Base-by-base conservation (phyloP, 441 rosid species). In the Omphalea diandra region DNA sequence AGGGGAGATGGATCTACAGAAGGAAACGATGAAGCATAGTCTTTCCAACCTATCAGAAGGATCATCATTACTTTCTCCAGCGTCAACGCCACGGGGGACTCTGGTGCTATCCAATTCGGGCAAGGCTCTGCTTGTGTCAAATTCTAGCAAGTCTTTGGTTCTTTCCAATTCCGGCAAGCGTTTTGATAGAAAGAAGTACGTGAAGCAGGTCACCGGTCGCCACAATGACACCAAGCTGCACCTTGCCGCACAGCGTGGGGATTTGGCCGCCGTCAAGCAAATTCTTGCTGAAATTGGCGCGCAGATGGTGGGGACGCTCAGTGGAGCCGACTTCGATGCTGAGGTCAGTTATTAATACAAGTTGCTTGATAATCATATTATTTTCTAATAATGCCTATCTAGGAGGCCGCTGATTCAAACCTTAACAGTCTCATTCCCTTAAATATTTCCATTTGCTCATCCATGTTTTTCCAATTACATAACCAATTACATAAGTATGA, bases 211-310 rank as follows among this genome's bases (percentile, higher is more conserved):
- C 68, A 94, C 97, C 0, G 98, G 97, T 20, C 95, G 94, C 56
- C 92, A 85, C 79, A 86, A 94, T 77, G 96, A 94, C 81, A 94
- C 97, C n/a, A 97, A 88, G 85, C 83, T 94, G 57, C 97, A 94
- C 80, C 70, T 91, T 73, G 97, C 96, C 5, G 96, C 97, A 12
- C 89, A 85, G 58, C 87, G 90, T 4, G 96, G 94, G 22, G 97
- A 91, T 73, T 66, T 87, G 72, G 83, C 71, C 14, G 76, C 86
- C 9, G 84, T 94, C 36, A 79, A 69, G 77, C 87, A 82, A 70
- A 88, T 94, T 57, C 72, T 94, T n/a, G 83, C 70, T 8, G 97
- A 90, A 63, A 88, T 91, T 67, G 90, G 87, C 73, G 84, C 85
- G 29, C 97, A 90, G 72, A 88, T 91, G 85, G 76, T 63, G 32